Evolutionary conservation across 2,329 filamentous ascomycete genomes (phyloP).

Genomic region (Beauveria medogensis): DNA sequence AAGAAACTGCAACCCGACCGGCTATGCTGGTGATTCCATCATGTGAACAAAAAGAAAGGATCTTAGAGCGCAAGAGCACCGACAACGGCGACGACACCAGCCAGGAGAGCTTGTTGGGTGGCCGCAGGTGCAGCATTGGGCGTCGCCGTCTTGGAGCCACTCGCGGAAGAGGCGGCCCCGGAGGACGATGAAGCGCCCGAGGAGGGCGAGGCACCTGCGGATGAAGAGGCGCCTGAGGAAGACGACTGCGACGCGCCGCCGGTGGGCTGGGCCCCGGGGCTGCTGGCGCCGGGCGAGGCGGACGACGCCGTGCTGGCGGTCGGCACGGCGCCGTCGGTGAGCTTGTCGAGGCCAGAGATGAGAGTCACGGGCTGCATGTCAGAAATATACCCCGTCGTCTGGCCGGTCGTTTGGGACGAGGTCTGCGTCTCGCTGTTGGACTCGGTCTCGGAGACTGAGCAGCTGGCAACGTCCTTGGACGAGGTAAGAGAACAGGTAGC

Average conservation of each 20-base stretch:
- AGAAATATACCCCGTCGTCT: constrained; percentile 16
- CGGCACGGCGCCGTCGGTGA: constrained; percentile 14
- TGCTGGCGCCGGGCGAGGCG: not conserved
- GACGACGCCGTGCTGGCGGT: constrained; percentile 13
- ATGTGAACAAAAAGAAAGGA: not conserved
- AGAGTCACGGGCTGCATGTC: constrained; percentile 25
- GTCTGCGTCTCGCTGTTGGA: not conserved
- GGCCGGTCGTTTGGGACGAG: constrained; percentile 2
- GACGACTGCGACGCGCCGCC: constrained; percentile 7
- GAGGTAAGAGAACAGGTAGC: constrained; percentile 20
- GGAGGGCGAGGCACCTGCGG: constrained; percentile 10
- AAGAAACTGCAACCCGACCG: not conserved
- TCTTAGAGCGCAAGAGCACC: constrained; percentile 28
- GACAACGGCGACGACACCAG: constrained; percentile 26
- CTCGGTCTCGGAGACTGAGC: constrained; percentile 14
- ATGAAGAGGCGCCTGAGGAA: constrained; percentile 9
- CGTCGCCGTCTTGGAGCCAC: constrained; percentile 14
- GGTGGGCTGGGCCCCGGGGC: constrained; percentile 7
- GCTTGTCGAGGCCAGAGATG: constrained; percentile 30
- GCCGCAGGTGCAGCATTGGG: constrained; percentile 24
- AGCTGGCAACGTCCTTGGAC: constrained; percentile 18
- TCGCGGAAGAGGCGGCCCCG: constrained; percentile 12
- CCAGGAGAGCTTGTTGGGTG: constrained; percentile 27
- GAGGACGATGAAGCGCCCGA: constrained; percentile 13
- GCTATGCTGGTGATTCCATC: not conserved